phyloP scores from a whole-genome alignment of 768 basidiomycete genomes.

The Termitomyces sp. region DNA sequence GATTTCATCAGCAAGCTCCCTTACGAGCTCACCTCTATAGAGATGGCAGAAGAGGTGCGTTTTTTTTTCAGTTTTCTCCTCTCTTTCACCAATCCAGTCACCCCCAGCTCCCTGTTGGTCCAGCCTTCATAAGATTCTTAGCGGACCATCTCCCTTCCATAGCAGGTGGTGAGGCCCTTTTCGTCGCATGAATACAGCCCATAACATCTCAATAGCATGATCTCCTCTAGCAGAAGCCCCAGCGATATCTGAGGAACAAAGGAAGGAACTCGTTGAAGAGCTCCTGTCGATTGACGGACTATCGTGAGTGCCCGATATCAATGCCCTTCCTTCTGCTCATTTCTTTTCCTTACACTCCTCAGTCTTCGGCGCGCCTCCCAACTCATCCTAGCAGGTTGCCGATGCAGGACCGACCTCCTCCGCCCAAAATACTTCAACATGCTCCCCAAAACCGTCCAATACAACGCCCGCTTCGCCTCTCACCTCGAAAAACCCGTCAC shows the following conservation, averaged over 20 bases:
- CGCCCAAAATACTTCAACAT: conserved; percentile 35
- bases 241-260: neutral
- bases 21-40: conserved; percentile 6
- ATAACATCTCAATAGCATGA: conserved; percentile 1
- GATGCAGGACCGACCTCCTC: conserved; percentile 38
- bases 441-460: conserved; percentile 37
- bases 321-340: neutral
- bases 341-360: conserved; percentile 20
- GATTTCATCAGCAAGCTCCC: conserved; percentile 4
- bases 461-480: conserved; percentile 39
- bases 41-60: conserved; percentile 2
- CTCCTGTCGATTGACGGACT: neutral
- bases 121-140: neutral
- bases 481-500: conserved; percentile 36
- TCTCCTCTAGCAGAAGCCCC: neutral
- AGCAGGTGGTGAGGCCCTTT: neutral
- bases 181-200: neutral
- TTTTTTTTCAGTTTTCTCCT: neutral
- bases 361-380: conserved; percentile 32
- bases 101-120: neutral
- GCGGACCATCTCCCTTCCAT: neutral
- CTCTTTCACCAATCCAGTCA: conserved; percentile 23
- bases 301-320: neutral
- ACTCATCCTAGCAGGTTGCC: conserved; percentile 53
- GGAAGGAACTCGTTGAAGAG: neutral